Evolutionary conservation across 305 asterid species (phyloP), one percentile per base, ranked within the genome.

Genomic region (Lippia alba): DNA sequence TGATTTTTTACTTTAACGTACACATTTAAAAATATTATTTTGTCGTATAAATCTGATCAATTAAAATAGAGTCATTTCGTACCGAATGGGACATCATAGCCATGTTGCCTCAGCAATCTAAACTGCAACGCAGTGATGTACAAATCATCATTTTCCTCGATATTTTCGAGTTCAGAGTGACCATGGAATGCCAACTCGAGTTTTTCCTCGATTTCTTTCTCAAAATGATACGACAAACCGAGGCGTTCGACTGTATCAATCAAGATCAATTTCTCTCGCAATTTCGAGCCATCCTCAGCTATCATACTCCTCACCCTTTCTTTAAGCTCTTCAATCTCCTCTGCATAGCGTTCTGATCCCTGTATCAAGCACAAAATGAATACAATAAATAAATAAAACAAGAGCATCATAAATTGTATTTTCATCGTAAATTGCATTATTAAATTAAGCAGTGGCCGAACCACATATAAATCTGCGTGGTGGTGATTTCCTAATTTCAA

Each of bases 51-150:
- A 24, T 24, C 3, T 24, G 30, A 24, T 24, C 30, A 36, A 0
- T 36, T 36, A 36, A 36, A 0, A 7, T 4, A 36, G 41, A 8
- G 1, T 36, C 5, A 36, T 36, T 36, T 36, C 51, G 4, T 66
- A 83, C 83, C 67, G 12, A 60, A 70, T 32, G 88, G 49, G 4
- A 74, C 49, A 0, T 34, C 15, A 54, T 56, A 68, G 3, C 79
- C 85, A 24, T 80, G 88, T 30, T 83, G 81, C 36, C 83, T 73
- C 1, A 80, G 16, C 9, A 78, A 7, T 18, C 85, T 60, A 58
- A 83, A 80, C 1, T 70, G 79, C 32, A 83, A 15, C 8, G 80
- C 7, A 19, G 12, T 3, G 5, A 55, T 78, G 53, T 6, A 50
- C 67, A 83, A 48, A 51, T 83, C 74, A 64, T 41, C 30, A 24